Conservation (phyloP, 148 eudicot species). For the Camellia japonica region DNA sequence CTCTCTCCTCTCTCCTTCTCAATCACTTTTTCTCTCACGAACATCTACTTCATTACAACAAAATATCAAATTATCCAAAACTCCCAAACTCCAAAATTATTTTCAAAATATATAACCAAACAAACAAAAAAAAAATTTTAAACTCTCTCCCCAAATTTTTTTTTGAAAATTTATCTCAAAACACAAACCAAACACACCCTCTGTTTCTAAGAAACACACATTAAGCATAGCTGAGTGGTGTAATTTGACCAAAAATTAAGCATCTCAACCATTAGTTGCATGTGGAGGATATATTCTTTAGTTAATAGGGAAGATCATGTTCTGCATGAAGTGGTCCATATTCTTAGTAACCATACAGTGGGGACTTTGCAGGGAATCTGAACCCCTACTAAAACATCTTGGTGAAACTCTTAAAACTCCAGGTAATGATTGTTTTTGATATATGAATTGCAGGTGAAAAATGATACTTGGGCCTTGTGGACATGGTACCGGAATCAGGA, state of each 20-base stretch:
- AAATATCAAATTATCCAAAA: no score
- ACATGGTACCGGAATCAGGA: conserved; percentile 98
- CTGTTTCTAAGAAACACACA: no score
- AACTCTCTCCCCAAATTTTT: no score
- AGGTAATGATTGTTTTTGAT: not conserved
- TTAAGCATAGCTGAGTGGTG: no score
- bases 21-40: no score
- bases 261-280: not conserved
- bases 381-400: not conserved
- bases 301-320: not conserved
- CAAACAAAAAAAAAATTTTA: no score
- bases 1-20: no score
- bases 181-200: no score
- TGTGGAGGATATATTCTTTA: not conserved
- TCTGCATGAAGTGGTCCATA: not conserved
- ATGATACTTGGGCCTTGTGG: conserved; percentile 92
- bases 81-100: no score
- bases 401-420: not conserved
- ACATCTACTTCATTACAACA: no score
- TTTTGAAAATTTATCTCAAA: no score
- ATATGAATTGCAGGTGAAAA: conserved; percentile 65
- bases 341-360: not conserved
- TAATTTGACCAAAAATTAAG: not conserved
- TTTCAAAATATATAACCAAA: no score
- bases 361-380: not conserved